A percentile compares a stretch with the other conserved stretches of the same genome.
Conservation (phyloP, 352 stramenopile species). For the Pythium aphanidermatum region DNA sequence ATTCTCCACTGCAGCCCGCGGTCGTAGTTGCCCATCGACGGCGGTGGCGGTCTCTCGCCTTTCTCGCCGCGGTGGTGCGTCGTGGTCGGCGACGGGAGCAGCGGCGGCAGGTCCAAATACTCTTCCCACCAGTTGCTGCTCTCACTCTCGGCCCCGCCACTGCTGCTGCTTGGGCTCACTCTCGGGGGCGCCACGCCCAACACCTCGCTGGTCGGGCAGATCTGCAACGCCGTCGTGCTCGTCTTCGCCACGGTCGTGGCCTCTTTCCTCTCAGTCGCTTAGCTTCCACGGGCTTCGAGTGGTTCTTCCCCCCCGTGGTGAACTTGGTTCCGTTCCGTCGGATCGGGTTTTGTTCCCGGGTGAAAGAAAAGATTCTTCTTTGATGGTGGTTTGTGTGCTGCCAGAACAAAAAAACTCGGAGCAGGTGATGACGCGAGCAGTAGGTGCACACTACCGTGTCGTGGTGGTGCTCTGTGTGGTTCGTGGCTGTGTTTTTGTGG, state of each 20-base stretch:
- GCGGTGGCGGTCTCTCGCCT: background rate
- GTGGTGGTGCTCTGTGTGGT: too few species aligned
- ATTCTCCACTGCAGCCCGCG: slow-evolving; percentile 37
- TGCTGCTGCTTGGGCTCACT: background rate
- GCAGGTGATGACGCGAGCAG: too few species aligned
- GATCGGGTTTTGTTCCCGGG: too few species aligned
- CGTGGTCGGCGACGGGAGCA: slow-evolving; percentile 6
- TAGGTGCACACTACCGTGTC: too few species aligned
- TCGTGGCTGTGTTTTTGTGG: too few species aligned
- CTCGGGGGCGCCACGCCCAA: background rate
- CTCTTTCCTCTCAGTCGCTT: background rate
- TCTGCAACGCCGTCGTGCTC: slow-evolving; percentile 12
- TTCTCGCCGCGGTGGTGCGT: background rate
- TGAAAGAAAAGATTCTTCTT: too few species aligned
- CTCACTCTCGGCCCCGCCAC: background rate
- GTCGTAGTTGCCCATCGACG: slow-evolving; percentile 54
- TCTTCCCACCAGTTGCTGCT: slow-evolving; percentile 12
- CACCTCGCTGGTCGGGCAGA: slow-evolving; percentile 3
- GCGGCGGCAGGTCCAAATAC: slow-evolving; percentile 1
- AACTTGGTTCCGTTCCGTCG: too few species aligned
- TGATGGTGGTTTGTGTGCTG: too few species aligned
- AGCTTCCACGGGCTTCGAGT: too few species aligned
- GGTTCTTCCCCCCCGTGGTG: too few species aligned
- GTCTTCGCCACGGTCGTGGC: slow-evolving; percentile 4
- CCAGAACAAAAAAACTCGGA: too few species aligned